A percentile compares a stretch with the other conserved stretches of the same genome.
Conservation (phyloP, 352 stramenopile species). For the Halophytophthora batemanensis region DNA sequence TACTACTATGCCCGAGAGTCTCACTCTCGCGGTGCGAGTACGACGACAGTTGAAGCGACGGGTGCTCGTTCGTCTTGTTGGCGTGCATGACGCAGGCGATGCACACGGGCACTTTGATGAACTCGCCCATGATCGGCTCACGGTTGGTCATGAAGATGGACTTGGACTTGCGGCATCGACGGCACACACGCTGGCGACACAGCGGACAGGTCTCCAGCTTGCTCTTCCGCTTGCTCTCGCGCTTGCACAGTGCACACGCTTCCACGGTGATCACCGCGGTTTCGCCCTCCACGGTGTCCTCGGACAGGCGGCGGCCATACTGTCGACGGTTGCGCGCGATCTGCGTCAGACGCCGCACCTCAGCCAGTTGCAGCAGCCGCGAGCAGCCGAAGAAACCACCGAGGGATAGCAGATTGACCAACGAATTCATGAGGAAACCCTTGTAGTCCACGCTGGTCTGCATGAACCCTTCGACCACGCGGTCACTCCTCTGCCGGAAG, state of each 20-base stretch:
- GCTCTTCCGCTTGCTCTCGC: slow-evolving; percentile 7
- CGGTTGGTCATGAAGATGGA: slow-evolving; percentile 37
- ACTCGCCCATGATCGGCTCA: slow-evolving; percentile 32
- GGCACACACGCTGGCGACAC: slow-evolving; percentile 26
- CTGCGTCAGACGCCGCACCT: slow-evolving; percentile 43
- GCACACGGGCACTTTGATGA: slow-evolving; percentile 40
- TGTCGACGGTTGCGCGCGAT: slow-evolving; percentile 23
- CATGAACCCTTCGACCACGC: slow-evolving; percentile 49
- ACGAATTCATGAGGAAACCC: slow-evolving; percentile 30
- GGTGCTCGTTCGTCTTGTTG: slow-evolving; percentile 23
- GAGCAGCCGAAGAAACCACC: slow-evolving; percentile 43
- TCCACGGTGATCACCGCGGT: background rate
- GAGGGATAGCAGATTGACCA: slow-evolving; percentile 34
- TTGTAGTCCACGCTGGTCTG: slow-evolving; percentile 34
- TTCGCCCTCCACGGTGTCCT: background rate
- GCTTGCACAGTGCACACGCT: slow-evolving; percentile 21
- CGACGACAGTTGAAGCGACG: slow-evolving; percentile 15
- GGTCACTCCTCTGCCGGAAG: slow-evolving; percentile 49
- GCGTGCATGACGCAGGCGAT: slow-evolving; percentile 38
- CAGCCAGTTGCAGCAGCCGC: slow-evolving; percentile 38
- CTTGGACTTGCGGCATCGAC: slow-evolving; percentile 29
- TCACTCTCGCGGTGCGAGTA: slow-evolving; percentile 13
- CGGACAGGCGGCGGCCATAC: slow-evolving; percentile 12
- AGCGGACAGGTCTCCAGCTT: slow-evolving; percentile 24
- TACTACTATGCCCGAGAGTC: too few relatives aligned